Conservation (phyloP, 495 filamentous ascomycete species). For the Evansstolkia leycettana region DNA sequence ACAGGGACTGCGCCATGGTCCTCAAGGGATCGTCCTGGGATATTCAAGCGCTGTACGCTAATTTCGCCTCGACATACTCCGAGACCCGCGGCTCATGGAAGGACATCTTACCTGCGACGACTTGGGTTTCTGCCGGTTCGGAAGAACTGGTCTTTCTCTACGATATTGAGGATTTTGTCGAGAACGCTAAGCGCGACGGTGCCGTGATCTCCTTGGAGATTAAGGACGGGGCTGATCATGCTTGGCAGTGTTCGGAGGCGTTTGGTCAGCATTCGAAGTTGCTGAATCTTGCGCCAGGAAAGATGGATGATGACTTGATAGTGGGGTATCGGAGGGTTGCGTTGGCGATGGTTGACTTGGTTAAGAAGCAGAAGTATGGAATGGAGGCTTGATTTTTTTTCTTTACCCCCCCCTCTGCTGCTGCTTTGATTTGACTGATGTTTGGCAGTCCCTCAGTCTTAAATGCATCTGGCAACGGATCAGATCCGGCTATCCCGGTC, state of each 20-base stretch:
- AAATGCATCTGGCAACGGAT: too few relatives aligned
- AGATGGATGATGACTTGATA: background rate
- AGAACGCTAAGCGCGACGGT: slow-evolving; percentile 3
- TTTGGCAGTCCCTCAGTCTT: too few relatives aligned
- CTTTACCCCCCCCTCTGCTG: too few relatives aligned
- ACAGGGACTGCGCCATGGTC: slow-evolving; percentile 4
- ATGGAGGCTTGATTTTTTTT: background rate
- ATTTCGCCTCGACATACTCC: slow-evolving; percentile 2
- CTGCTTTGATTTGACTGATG: too few relatives aligned
- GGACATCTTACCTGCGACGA: slow-evolving; percentile 5
- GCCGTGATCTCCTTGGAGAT: slow-evolving; percentile 3
- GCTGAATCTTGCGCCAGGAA: background rate
- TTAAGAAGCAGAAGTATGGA: background rate
- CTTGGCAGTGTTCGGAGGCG: slow-evolving; percentile 9
- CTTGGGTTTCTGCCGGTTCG: slow-evolving; percentile 5
- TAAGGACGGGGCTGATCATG: slow-evolving; percentile 3
- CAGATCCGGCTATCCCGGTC: too few relatives aligned
- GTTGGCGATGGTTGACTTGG: background rate
- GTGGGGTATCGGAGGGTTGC: background rate
- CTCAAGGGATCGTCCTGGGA: slow-evolving; percentile 1
- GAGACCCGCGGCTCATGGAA: slow-evolving; percentile 7
- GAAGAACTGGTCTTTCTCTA: slow-evolving; percentile 9
- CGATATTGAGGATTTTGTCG: slow-evolving; percentile 9
- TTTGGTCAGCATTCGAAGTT: slow-evolving; percentile 4
- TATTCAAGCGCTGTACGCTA: slow-evolving; percentile 3